These are phyloP conservation scores for Favolaschia claudopus DNA, from an alignment of 768 basidiomycete genomes.

Conservation along the genomic window DNA sequence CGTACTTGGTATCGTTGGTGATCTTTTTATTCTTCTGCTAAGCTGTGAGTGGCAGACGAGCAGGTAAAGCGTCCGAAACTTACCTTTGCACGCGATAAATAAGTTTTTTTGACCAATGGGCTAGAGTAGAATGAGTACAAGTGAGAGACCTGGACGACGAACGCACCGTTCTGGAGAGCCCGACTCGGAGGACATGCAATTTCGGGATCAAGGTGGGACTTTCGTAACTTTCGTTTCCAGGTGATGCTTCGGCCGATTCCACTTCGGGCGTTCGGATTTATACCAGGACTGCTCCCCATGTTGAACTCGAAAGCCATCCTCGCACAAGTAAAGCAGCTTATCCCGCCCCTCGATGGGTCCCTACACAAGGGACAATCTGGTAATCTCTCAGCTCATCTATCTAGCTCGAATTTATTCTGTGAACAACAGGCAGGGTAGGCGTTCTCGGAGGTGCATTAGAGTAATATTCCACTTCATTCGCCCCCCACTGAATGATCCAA, in stretches of 20 bases:
- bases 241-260: too few relatives aligned
- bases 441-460: constrained; percentile 94
- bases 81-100: constrained; percentile 23
- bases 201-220: background rate
- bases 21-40: constrained; percentile 3
- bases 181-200: constrained; percentile 13
- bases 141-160: too few relatives aligned
- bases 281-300: constrained; percentile 49
- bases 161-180: constrained; percentile 23
- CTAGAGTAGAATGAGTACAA: background rate
- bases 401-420: background rate
- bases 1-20: constrained; percentile 6
- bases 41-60: background rate
- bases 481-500: background rate
- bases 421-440: constrained; percentile 77
- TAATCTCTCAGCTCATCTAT: constrained; percentile 44
- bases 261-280: too few relatives aligned
- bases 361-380: constrained; percentile 97
- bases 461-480: constrained; percentile 58
- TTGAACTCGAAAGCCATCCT: constrained; percentile 66
- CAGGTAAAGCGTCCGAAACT: background rate
- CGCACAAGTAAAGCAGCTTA: constrained; percentile 79
- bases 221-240: background rate
- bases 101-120: constrained; percentile 15
- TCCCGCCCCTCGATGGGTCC: constrained; percentile 88